phyloP scores from a whole-genome alignment of 345 rosid species.

The Moricandia moricandioides region DNA sequence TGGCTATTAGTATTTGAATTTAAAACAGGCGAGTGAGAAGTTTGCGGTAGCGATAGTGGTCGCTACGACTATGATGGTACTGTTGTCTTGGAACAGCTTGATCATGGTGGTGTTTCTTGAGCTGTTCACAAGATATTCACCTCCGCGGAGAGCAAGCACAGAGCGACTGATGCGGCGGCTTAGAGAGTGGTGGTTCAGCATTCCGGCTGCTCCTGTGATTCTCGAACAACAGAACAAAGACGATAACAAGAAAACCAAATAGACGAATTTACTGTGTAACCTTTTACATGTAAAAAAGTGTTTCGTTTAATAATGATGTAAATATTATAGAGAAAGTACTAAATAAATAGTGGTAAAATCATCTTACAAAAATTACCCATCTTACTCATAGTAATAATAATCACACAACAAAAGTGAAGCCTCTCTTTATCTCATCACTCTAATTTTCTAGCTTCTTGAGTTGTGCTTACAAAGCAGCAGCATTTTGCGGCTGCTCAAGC shows the following conservation, averaged over 20 bases:
- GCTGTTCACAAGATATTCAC: constrained; percentile 73
- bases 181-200: constrained; percentile 97
- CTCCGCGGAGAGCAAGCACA: constrained; percentile 58
- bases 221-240: constrained; percentile 65
- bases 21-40: constrained; percentile 71
- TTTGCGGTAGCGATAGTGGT: constrained; percentile 50
- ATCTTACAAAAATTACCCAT: constrained; percentile 24
- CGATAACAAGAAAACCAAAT: constrained; percentile 70
- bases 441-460: background rate
- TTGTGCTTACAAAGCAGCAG: constrained; percentile 18
- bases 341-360: background rate
- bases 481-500: constrained; percentile 43
- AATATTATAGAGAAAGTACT: background rate
- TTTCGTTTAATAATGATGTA: background rate
- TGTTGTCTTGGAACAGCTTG: constrained; percentile 54
- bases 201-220: constrained; percentile 85
- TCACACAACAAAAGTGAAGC: constrained; percentile 27
- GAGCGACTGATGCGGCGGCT: constrained; percentile 73
- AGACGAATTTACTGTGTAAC: background rate
- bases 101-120: constrained; percentile 56
- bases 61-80: constrained; percentile 43
- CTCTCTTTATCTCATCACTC: background rate
- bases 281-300: background rate
- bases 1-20: background rate
- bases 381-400: constrained; percentile 28